These are phyloP conservation scores for Papiliotrema laurentii DNA, from an alignment of 1,284 basidiomycete species.

Conservation along the genomic window DNA sequence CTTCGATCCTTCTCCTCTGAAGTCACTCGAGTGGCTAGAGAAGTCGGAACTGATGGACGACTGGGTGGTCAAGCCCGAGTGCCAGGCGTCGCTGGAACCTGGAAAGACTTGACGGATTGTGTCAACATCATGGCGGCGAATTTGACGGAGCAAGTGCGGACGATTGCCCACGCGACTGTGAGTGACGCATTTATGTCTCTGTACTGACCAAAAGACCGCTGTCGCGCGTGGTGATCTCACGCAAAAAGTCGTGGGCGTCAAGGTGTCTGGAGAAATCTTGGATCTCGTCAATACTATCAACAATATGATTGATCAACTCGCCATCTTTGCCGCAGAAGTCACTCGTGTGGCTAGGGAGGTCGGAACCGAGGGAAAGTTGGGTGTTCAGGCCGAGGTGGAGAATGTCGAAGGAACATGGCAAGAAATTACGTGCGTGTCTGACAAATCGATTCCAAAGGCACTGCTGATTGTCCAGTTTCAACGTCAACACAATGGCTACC, in stretches of 20 bases:
- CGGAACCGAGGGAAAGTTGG: slow-evolving; percentile 92
- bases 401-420: slow-evolving; percentile 98
- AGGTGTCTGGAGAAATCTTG: slow-evolving; percentile 92
- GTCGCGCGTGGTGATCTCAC: slow-evolving; percentile 92
- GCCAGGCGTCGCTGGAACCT: slow-evolving; percentile 81
- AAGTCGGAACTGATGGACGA: slow-evolving; percentile 92
- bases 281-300: slow-evolving; percentile 78
- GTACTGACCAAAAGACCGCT: slow-evolving; percentile 59
- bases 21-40: slow-evolving; percentile 77
- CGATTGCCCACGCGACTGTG: slow-evolving; percentile 81
- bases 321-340: slow-evolving; percentile 89
- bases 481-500: slow-evolving; percentile 89
- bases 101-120: slow-evolving; percentile 56
- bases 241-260: slow-evolving; percentile 86
- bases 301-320: slow-evolving; percentile 91
- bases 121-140: slow-evolving; percentile 34
- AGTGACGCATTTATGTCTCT: slow-evolving; percentile 8
- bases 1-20: slow-evolving; percentile 55
- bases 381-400: slow-evolving; percentile 95
- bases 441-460: neutral
- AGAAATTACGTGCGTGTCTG: slow-evolving; percentile 83
- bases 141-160: slow-evolving; percentile 89
- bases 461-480: slow-evolving; percentile 57
- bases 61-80: slow-evolving; percentile 90
- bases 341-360: slow-evolving; percentile 94